Conservation (phyloP, 441 rosid genomes). For the Populus hybrid region DNA sequence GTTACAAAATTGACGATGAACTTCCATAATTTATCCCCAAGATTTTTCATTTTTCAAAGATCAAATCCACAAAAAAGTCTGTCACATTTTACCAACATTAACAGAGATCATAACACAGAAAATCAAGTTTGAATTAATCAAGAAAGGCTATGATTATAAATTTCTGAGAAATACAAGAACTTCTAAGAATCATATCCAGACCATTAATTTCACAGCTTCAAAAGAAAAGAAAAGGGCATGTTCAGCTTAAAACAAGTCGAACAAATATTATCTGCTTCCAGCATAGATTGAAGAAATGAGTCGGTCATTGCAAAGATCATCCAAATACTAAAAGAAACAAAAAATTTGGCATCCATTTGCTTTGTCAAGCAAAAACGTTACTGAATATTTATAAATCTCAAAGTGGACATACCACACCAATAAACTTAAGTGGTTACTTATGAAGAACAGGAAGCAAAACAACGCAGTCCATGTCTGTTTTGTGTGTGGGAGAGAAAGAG, state of each 20-base stretch:
- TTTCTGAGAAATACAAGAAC: not conserved
- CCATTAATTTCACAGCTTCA: not conserved
- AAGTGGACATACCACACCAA: not conserved
- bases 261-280: not conserved
- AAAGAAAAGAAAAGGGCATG: not conserved
- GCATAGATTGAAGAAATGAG: not conserved
- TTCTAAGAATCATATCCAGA: not conserved
- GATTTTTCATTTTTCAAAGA: not conserved
- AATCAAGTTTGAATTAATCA: not conserved
- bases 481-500: not conserved
- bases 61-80: not conserved
- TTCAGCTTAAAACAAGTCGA: not conserved
- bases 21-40: not conserved
- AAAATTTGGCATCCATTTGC: too few relatives aligned
- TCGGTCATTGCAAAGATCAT: not conserved
- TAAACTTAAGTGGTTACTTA: not conserved
- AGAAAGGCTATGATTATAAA: not conserved
- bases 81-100: not conserved
- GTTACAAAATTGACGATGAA: not conserved
- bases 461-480: not conserved
- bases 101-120: not conserved
- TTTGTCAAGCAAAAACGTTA: not conserved
- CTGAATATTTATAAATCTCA: not conserved
- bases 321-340: not conserved
- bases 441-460: not conserved